Evolutionary conservation across 2,329 filamentous ascomycete genomes (phyloP), one percentile per base, ranked within the genome.

Genomic region (Paecilomyces variotii): DNA sequence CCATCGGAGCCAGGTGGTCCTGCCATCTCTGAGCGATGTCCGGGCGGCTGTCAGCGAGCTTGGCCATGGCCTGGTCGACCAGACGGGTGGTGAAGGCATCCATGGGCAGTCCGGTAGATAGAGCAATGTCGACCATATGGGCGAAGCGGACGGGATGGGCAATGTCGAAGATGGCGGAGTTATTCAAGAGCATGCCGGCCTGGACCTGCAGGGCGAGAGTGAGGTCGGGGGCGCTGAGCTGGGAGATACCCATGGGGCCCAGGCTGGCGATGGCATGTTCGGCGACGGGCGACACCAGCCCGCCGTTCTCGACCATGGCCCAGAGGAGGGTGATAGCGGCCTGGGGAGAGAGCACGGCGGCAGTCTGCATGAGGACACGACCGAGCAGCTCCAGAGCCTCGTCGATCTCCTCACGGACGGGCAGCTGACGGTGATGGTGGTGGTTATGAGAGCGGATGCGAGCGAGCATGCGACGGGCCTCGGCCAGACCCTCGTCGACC

Each of bases 381-480:
- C 82, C 82, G 62, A 87, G 80, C 61, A 87, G 89, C 61, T 94
- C 87, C 60, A 90, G 81, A 34, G 87, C 90, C 74, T 97, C 93
- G 63, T 96, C 92, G 61, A 97, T 87, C 75, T 95, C 89, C 66
- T 94, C 90, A 32, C 81, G 79, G 54, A 88, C 74, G 60, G 90
- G 84, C 63, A 76, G 77, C 45, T 74, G 72, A 53, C 72, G 68
- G 25, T 79, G 73, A 58, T 81, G 79, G 24, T 80, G 77, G 54
- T 76, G 70, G 55, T 82, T 80, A 25, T 82, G 79, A 59, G 84
- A 83, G 60, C 89, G 87, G 65, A 97, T 91, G 61, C 89, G 87
- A 69, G 87, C 80, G 74, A 97, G 96, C 90, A 96, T 95, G 68
- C 86, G 80, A 66, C 94, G 89, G 9, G 89, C 87, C 70, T 94